Evolutionary conservation across 352 stramenopile genomes (phyloP), one percentile per base, ranked within the genome.

Genomic region (Pythium volutum): DNA sequence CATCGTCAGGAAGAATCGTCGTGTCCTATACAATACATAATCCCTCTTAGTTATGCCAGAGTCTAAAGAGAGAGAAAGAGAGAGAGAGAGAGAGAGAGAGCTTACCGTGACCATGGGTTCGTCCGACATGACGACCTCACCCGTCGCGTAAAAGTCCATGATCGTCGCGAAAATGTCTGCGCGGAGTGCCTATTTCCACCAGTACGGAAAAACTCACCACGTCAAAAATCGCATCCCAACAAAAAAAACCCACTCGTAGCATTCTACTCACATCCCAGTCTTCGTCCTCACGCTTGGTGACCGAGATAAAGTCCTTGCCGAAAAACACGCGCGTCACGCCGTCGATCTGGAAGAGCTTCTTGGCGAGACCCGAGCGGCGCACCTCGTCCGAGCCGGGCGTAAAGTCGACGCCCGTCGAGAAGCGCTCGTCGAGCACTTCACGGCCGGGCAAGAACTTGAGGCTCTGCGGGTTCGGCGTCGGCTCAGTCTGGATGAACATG

Each of bases 401-500:
- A 49, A 97, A 96, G 67, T 96, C 75, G 58, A 94, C 79, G 45
- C 86, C 84, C n/a, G 86, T 93, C 36, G 84, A 82, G 70, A 93
- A 95, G 62, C 84, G 82, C 5, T 96, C 87, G 52, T 97, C 84
- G 48, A 99, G 79, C 39, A 98, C 88, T 3, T 75, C 66, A 54
- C 84, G 79, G 25, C 91, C 92, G 6, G 97, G 97, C 22, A 99
- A 69, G 71, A 99, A 99, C 79, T 99, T 99, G 68, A 99, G 76
- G 63, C 87, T 97, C 73, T 97, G 88, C 46, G 98, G 97, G 79
- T 99, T 99, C 3, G 98, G 98, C 48, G 98, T 99, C 34, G 89
- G 73, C 71, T 98, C 96, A 38, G 97, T 99, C 82, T 99, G 93
- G 73, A 99, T 98, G 79, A 99, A 99, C 68, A 99, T 95, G 64